phyloP scores from a whole-genome alignment of 2,329 filamentous ascomycete genomes.

The Lecanicillium sp. region DNA sequence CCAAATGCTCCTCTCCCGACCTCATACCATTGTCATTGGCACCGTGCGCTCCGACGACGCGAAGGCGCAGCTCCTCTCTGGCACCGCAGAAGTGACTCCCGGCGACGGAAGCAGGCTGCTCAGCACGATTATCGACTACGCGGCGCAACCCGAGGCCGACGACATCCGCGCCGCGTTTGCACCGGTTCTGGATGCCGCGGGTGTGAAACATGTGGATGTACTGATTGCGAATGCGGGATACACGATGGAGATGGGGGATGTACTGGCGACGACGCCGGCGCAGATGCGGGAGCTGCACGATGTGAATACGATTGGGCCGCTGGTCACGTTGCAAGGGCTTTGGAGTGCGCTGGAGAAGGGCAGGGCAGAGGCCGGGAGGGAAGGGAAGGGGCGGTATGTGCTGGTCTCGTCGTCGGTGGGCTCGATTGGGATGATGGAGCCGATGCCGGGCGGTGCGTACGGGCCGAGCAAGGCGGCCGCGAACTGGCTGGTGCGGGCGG shows the following conservation, averaged over 20 bases:
- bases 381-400: constrained; percentile 26
- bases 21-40: constrained; percentile 45
- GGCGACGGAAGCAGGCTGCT: constrained; percentile 26
- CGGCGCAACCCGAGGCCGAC: constrained; percentile 20
- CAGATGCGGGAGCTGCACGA: constrained; percentile 36
- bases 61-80: constrained; percentile 17
- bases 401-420: constrained; percentile 32
- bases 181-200: constrained; percentile 16
- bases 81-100: constrained; percentile 20
- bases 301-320: constrained; percentile 37
- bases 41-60: constrained; percentile 27
- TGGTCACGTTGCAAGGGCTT: constrained; percentile 30
- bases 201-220: constrained; percentile 38
- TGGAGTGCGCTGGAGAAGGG: constrained; percentile 27
- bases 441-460: constrained; percentile 28
- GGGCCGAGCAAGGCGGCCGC: constrained; percentile 30
- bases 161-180: constrained; percentile 23
- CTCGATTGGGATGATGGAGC: constrained; percentile 27
- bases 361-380: not conserved
- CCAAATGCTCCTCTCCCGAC: constrained; percentile 36
- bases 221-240: constrained; percentile 48
- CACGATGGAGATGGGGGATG: constrained; percentile 23
- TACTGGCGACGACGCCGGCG: constrained; percentile 23
- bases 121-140: constrained; percentile 33
- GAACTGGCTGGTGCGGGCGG: constrained; percentile 28